phyloP scores from a whole-genome alignment of 106 monocot genomes.

The Dendrobium huoshanense region DNA sequence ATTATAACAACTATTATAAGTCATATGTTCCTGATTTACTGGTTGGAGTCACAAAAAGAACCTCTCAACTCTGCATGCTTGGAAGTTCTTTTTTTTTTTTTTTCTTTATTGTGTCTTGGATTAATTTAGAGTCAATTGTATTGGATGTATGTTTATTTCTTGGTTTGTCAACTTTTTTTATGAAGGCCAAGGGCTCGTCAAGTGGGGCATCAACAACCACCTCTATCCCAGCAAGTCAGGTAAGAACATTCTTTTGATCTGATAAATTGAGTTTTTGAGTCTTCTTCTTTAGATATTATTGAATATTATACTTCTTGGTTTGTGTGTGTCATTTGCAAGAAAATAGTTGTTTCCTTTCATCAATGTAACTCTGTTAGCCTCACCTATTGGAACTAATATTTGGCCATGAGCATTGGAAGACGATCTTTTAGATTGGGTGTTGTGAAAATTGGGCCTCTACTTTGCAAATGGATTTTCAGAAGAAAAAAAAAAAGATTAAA shows the following conservation, averaged over 20 bases:
- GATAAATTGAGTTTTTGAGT: neutral
- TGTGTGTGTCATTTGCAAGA: neutral
- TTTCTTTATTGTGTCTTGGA: neutral
- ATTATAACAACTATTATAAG: neutral
- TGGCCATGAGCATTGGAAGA: neutral
- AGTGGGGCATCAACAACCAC: neutral
- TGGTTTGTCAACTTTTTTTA: neutral
- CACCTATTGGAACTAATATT: neutral
- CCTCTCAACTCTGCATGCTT: neutral
- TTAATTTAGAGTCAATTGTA: neutral
- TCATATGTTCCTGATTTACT: neutral
- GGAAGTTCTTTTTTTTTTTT: neutral
- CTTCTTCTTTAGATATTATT: neutral
- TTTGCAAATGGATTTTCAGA: neutral
- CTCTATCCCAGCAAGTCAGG: neutral
- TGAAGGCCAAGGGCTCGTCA: conserved; percentile 2
- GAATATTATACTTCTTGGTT: neutral
- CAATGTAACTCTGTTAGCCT: neutral
- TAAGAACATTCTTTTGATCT: neutral
- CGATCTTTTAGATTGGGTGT: neutral
- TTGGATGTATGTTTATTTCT: neutral
- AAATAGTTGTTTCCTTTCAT: neutral
- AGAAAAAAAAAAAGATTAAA: too few relatives aligned
- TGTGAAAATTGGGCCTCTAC: neutral
- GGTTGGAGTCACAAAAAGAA: neutral